phyloP scores from a whole-genome alignment of 2,329 filamentous ascomycete species.

The Colletotrichum sp. region DNA sequence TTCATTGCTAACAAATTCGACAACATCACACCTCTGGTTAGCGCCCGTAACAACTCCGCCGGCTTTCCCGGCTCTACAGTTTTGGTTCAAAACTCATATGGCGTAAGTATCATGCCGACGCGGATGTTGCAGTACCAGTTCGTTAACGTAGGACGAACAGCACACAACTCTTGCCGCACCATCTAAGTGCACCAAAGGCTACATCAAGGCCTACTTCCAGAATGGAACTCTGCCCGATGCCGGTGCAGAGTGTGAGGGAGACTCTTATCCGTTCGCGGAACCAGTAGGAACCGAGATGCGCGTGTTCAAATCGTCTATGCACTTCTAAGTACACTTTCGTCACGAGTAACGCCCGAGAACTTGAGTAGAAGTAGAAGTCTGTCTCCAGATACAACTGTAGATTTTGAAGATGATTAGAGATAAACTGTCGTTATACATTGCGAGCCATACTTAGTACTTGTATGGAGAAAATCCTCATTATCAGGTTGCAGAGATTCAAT shows the following conservation, averaged over 20 bases:
- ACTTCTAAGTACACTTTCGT: too few species aligned
- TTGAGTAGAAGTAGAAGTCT: too few species aligned
- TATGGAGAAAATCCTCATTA: too few species aligned
- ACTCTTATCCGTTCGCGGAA: conserved; percentile 44
- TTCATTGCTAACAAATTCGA: conserved; percentile 50
- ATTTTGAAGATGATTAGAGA: too few species aligned
- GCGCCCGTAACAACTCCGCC: conserved; percentile 47
- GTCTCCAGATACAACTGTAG: too few species aligned
- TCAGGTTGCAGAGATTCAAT: too few species aligned
- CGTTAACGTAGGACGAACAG: conserved; percentile 27
- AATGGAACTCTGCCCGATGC: conserved; percentile 47
- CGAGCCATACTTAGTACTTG: too few species aligned
- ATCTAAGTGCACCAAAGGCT: conserved; percentile 46
- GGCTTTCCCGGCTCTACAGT: conserved; percentile 51
- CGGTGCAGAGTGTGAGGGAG: conserved; percentile 50
- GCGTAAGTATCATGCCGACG: conserved; percentile 38
- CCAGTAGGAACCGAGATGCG: background rate
- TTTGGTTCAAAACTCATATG: conserved; percentile 54
- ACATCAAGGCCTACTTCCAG: conserved; percentile 50
- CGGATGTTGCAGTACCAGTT: background rate
- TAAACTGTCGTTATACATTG: too few species aligned
- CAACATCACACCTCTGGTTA: conserved; percentile 52
- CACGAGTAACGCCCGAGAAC: too few species aligned
- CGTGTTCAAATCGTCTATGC: background rate
- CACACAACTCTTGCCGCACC: conserved; percentile 54